Conservation (phyloP, 495 filamentous ascomycete genomes). For the Parathielavia hyrcaniae region DNA sequence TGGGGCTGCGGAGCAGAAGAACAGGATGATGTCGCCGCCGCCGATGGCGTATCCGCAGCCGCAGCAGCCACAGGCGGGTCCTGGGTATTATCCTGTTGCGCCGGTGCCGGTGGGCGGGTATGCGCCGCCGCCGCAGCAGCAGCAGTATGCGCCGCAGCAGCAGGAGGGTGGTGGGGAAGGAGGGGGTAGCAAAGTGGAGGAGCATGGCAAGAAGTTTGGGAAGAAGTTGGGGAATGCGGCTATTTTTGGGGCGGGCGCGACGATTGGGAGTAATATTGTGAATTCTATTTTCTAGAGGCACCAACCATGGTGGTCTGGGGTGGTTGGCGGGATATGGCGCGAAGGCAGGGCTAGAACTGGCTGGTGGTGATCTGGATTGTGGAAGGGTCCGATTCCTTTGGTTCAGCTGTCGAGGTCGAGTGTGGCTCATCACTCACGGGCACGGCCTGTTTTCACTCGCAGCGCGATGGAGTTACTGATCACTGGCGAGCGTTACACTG, state of each 20-base stretch:
- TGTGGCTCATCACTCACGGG: too few species aligned
- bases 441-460: too few species aligned
- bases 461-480: too few species aligned
- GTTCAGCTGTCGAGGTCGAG: too few species aligned
- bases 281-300: slow-evolving; percentile 79
- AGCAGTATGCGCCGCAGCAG: slow-evolving; percentile 36
- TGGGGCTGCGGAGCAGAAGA: not conserved
- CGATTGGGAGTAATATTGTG: slow-evolving; percentile 85
- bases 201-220: slow-evolving; percentile 65
- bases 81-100: slow-evolving; percentile 23
- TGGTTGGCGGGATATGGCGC: not conserved
- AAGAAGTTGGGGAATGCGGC: slow-evolving; percentile 73
- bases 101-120: slow-evolving; percentile 38
- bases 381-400: too few species aligned
- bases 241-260: slow-evolving; percentile 80
- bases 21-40: not conserved
- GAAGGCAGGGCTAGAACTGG: too few species aligned
- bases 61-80: slow-evolving; percentile 14
- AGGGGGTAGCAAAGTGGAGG: slow-evolving; percentile 41
- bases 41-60: not conserved
- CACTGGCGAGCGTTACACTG: too few species aligned
- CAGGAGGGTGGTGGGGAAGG: slow-evolving; percentile 22
- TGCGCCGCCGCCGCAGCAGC: slow-evolving; percentile 21
- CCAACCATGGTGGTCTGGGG: too few species aligned
- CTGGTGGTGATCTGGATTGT: too few species aligned